Evolutionary conservation across 1,284 basidiomycete genomes (phyloP).

Genomic region (Albatrellus sp.): DNA sequence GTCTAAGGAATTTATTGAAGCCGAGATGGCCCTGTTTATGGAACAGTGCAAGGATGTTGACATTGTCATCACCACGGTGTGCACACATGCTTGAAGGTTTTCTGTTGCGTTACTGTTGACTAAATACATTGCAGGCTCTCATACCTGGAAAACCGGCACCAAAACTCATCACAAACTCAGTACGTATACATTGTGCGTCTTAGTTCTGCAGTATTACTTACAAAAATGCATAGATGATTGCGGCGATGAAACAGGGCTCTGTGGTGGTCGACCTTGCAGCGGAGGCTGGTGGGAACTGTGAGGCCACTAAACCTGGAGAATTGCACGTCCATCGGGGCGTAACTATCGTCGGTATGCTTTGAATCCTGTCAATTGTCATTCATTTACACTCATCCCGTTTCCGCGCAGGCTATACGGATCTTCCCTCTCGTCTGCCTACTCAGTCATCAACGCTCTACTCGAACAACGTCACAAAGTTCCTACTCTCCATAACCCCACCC

Average conservation of each 20-base stretch:
- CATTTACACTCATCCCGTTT: not conserved
- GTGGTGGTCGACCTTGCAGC: slow-evolving; percentile 78
- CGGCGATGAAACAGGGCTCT: slow-evolving; percentile 80
- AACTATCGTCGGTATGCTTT: slow-evolving; percentile 58
- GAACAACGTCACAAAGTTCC: slow-evolving; percentile 82
- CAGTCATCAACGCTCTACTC: slow-evolving; percentile 82
- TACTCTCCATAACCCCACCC: slow-evolving; percentile 59
- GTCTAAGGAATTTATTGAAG: slow-evolving; percentile 81
- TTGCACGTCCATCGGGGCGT: slow-evolving; percentile 58
- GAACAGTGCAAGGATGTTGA: slow-evolving; percentile 80
- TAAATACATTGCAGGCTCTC: slow-evolving; percentile 35
- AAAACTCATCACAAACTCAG: slow-evolving; percentile 67
- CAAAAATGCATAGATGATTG: slow-evolving; percentile 45
- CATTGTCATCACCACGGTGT: slow-evolving; percentile 73
- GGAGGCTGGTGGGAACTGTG: slow-evolving; percentile 78
- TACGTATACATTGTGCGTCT: slow-evolving; percentile 6
- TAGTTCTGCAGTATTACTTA: not conserved
- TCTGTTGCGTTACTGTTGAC: not conserved
- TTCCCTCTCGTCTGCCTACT: slow-evolving; percentile 74
- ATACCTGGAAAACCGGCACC: slow-evolving; percentile 79
- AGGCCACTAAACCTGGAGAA: slow-evolving; percentile 66
- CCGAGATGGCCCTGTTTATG: slow-evolving; percentile 81
- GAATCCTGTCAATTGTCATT: slow-evolving; percentile 7
- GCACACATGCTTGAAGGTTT: not conserved
- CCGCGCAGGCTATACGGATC: slow-evolving; percentile 58